Evolutionary conservation across 2,329 filamentous ascomycete species (phyloP), one percentile per base, ranked within the genome.

Genomic region (Fusarium setosum): DNA sequence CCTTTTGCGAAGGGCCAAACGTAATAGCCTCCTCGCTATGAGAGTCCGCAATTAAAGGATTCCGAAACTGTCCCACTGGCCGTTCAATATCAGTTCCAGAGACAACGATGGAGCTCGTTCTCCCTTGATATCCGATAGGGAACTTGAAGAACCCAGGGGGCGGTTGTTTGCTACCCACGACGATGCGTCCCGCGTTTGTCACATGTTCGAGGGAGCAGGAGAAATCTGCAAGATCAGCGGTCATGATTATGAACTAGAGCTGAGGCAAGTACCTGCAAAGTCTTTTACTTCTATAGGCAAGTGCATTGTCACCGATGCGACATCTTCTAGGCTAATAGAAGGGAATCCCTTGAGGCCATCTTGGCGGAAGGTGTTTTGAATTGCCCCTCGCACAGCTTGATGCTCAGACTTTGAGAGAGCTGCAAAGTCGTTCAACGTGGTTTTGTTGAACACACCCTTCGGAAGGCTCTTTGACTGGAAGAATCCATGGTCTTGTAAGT

Each of bases 231-330:
- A 7, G 12, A 10, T 61, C 4, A 56, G 12, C 1, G 26, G 6
- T 11, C 3, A 2, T 26, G 5, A 5, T 17, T 10, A 9, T 13
- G 3, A 13, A 8, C 6, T 26, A 2, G 3, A 11, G 5, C 5
- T 20, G 24, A 15, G 9, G 18, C 3, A 32, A 48, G 24, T 53
- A 71, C 68, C 71, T 4, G 75, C 84, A 68, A 88, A 90, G 32
- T 85, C 86, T 5, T 80, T 79, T 17, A 88, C 82, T 4, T 77
- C 72, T 34, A 90, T 74, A 0, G 88, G 88, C 1, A 90, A 70
- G 68, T 89, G 83, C 65, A 87, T 74, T 74, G 17, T 65, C 1
- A 65, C 66, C 13, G 40, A 32, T 1, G 58, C 59, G 1, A 77
- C 37, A 1, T 61, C 56, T 26, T 66, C 59, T n/a, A 49, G 58